A percentile compares a stretch with the other conserved stretches of the same genome.
phyloP scores from a whole-genome alignment of 2,329 filamentous ascomycete species.

The Fusarium tanahbumbuense region DNA sequence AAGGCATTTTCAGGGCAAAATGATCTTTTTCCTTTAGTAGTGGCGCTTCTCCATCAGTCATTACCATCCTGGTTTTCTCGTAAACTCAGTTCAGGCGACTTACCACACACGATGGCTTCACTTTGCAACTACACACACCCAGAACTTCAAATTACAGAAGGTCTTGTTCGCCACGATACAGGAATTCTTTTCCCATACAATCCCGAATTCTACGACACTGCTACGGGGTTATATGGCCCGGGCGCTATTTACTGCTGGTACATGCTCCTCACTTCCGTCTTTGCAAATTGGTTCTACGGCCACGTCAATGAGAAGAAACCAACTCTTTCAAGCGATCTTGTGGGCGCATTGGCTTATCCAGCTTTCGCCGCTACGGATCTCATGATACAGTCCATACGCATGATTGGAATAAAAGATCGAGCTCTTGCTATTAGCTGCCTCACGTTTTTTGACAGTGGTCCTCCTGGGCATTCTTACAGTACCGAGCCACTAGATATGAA shows the following conservation, averaged over 20 bases:
- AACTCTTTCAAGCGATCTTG: constrained; percentile 7
- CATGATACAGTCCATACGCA: background rate
- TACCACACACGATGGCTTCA: background rate
- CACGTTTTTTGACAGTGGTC: background rate
- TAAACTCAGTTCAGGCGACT: too few relatives aligned
- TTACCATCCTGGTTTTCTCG: too few relatives aligned
- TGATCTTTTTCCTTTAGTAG: background rate
- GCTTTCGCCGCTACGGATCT: constrained; percentile 17
- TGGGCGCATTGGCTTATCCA: constrained; percentile 17
- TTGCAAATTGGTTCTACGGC: background rate
- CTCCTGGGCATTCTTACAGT: background rate
- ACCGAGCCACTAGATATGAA: background rate
- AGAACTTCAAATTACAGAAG: constrained; percentile 9
- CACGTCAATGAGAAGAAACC: background rate
- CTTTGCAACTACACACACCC: constrained; percentile 25
- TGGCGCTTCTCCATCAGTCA: too few relatives aligned
- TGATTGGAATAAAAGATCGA: background rate
- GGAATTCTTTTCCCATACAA: constrained; percentile 13
- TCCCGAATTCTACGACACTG: constrained; percentile 17
- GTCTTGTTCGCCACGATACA: background rate
- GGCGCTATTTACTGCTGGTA: constrained; percentile 25
- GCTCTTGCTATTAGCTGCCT: constrained; percentile 16
- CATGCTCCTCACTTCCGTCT: constrained; percentile 13
- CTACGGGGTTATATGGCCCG: constrained; percentile 10
- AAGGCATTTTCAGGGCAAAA: background rate